Percentiles rank a stretch among this genome's conserved stretches.
These are phyloP conservation scores for Cerioporus squamosus DNA, from an alignment of 1,284 basidiomycete species.

Conservation along the genomic window DNA sequence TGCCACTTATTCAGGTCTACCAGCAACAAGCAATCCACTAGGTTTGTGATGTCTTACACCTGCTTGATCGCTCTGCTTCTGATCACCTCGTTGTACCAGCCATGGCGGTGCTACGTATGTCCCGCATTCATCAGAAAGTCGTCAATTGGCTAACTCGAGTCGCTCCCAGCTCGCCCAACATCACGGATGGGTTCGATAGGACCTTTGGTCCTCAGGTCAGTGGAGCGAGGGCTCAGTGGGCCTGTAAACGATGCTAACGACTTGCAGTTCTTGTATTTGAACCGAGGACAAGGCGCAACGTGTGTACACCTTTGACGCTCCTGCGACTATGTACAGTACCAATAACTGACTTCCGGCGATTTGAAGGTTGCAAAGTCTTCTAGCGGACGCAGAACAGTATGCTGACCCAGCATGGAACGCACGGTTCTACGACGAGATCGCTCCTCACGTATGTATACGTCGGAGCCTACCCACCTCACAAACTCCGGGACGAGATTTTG, in stretches of 20 bases:
- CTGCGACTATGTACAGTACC: no score
- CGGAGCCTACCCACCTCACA: not conserved
- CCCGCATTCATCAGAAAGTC: no score
- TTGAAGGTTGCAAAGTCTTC: constrained; percentile 13
- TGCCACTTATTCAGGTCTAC: not conserved
- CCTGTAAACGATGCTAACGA: not conserved
- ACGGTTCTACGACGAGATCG: constrained; percentile 34
- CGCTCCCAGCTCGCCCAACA: constrained; percentile 28
- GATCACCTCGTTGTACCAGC: not conserved
- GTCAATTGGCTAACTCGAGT: not conserved
- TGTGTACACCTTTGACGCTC: not conserved
- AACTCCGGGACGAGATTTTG: no score
- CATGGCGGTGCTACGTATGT: constrained; percentile 26
- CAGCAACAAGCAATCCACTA: constrained; percentile 32
- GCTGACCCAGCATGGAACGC: constrained; percentile 34
- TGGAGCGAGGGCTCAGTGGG: no score
- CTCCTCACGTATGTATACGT: constrained; percentile 24
- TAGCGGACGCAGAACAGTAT: constrained; percentile 29
- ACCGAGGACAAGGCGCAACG: constrained; percentile 22
- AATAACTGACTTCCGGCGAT: no score
- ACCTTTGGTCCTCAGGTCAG: constrained; percentile 32
- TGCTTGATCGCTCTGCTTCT: not conserved
- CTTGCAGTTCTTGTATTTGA: constrained; percentile 31
- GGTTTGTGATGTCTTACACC: constrained; percentile 4
- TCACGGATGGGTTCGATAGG: constrained; percentile 34